Base-by-base conservation (phyloP, 495 filamentous ascomycete genomes). In the Penicillium crystallinum region DNA sequence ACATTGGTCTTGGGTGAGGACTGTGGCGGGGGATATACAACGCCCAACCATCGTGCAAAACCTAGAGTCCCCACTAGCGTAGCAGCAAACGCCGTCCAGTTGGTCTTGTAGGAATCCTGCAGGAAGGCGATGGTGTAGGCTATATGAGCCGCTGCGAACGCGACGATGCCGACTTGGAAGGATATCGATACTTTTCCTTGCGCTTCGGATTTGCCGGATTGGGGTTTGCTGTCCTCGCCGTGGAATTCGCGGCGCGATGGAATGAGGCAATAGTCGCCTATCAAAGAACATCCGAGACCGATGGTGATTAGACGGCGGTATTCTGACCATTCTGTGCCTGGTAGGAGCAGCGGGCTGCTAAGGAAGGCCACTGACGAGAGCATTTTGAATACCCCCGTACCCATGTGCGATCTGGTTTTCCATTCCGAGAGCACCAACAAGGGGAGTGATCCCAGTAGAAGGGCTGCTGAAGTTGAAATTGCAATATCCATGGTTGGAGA, bases 121-220 rank as follows among this genome's bases (percentile, higher is more conserved):
- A 61, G 30, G 30, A 62, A 62, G 17, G 59, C 59, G 8, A 42
- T 12, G 34, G 57, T 59, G 23, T 62, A 62, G 38, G 56, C 52
- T 17, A 62, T 53, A 39, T 62, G 59, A 43, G 59, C 59, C 12
- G 53, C 59, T 6, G 59, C 59, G 25, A 62, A 62, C 52, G 59
- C 52, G 29, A 62, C 40, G 22, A 62, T 52, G 6, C 59, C 59
- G 15, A 62, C 45, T 25, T 62, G 59, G 45, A 62, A 62, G 18
- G 59, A 59, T 42, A 56, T 23, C 2, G 59, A 61, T 40, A 54
- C 38, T 31, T 49, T 55, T 18, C 34, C 45, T 35, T 35, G 11
- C 12, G 21, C n/a, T 18, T 56, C 39, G 12, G 43, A 27, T 21
- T 53, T 41, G 40, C 6, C 31, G 15, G 36, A 7, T 36, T 30